Evolutionary conservation across 306 rosid genomes (phyloP).

Genomic region (Delonix regia): DNA sequence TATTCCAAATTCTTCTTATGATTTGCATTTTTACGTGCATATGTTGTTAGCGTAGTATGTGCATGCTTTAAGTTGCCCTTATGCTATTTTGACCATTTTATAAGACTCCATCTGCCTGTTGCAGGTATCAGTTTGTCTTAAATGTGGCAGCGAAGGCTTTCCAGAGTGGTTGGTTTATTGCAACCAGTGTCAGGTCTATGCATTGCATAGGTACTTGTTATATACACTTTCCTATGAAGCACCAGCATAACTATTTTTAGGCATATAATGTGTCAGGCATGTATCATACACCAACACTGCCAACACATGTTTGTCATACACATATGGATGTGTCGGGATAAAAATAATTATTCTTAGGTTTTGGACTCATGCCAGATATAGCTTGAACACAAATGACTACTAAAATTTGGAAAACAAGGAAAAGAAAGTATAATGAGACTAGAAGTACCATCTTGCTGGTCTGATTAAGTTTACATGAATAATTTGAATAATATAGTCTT

Average conservation of each 20-base stretch:
- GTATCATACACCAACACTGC: not conserved
- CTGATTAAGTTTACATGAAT: not conserved
- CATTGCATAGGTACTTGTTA: conserved; percentile 45
- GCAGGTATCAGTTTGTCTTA: conserved; percentile 50
- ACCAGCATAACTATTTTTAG: not conserved
- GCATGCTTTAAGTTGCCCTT: not conserved
- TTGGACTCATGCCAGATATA: not conserved
- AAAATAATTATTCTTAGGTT: not conserved
- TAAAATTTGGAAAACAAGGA: not conserved
- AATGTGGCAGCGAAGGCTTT: conserved; percentile 43
- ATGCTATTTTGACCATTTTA: conserved; percentile 16
- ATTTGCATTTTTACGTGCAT: not conserved
- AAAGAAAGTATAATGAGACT: not conserved
- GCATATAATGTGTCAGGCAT: not conserved
- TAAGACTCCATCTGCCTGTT: not conserved
- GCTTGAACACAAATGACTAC: not conserved
- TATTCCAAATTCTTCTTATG: not conserved
- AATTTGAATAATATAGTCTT: not conserved
- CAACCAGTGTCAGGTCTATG: conserved; percentile 31
- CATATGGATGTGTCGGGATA: not conserved
- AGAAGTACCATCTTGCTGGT: not conserved
- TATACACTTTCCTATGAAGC: not conserved
- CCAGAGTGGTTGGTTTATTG: conserved; percentile 41
- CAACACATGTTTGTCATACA: not conserved
- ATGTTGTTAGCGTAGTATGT: not conserved